Evolutionary conservation across 2,329 filamentous ascomycete species (phyloP).

Genomic region (Clarireedia sp.): DNA sequence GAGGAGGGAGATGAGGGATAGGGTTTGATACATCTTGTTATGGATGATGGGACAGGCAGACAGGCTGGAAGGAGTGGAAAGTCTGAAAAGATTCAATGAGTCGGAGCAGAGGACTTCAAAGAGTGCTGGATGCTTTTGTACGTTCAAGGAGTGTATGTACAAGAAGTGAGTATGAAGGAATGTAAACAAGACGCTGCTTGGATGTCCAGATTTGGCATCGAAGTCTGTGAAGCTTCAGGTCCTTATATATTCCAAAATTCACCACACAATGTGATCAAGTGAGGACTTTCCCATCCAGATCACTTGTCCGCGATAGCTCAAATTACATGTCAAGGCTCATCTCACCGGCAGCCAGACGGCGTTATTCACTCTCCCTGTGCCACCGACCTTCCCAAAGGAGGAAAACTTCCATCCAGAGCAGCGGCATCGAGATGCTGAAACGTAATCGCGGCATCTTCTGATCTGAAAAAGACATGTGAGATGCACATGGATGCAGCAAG

Average conservation of each 20-base stretch:
- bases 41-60: no score
- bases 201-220: neutral
- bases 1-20: neutral
- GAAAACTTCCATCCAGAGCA: neutral
- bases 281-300: neutral
- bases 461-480: constrained; percentile 4
- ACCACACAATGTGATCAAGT: neutral
- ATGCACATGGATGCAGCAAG: neutral
- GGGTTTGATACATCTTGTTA: neutral
- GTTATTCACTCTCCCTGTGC: neutral
- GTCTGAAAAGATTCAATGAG: neutral
- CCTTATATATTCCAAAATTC: neutral
- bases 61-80: neutral
- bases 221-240: neutral
- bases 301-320: constrained; percentile 4
- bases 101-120: neutral
- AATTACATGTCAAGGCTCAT: neutral
- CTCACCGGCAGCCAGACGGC: neutral
- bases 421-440: neutral
- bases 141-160: constrained; percentile 3
- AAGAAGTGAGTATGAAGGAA: neutral
- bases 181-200: neutral
- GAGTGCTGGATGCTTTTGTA: neutral
- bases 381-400: neutral
- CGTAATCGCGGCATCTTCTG: constrained; percentile 6